Base-by-base conservation (phyloP, 495 filamentous ascomycete genomes). In the Lasiosphaeris hirsuta region DNA sequence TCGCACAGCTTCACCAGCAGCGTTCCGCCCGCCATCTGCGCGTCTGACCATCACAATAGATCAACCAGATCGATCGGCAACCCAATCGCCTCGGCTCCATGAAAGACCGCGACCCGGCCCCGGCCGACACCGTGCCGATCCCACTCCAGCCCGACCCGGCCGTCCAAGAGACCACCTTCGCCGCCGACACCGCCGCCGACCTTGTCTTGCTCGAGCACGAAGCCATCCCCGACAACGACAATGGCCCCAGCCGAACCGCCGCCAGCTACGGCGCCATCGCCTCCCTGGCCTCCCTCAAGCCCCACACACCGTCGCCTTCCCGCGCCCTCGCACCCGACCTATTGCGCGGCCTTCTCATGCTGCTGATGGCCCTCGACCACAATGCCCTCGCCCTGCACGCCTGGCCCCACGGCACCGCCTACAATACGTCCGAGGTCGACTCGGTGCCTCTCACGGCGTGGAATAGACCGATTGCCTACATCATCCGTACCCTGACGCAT, bases 341-440 rank as follows among this genome's bases (percentile, higher is more conserved):
- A 3, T 67, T 71, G 0, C 64, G 70, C 37, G 70, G 70, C 37
- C 51, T 69, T 3, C 57, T 72, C 0, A 73, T 70, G 58, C 44
- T 60, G 8, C 43, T 73, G 13, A 69, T 71, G 69, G 64, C 70
- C 8, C 46, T 70, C 23, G 70, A 73, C 51, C 69, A 73, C 60
- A 62, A 61, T 48, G 40, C 57, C 23, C 44, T 72, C 42, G 56
- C 51, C 18, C 59, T 71, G 38, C 57, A 56, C 40, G 41, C 70
- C 1, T 73, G 67, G 67, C 57, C 54, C 10, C 69, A 73, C 37
- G 67, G 63, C 10, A 71, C 69, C 14, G 63, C 63, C 43, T 18
- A 61, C 13, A 54, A 60, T 9, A 53, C 23, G 23, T 30, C 53
- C 11, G 70, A 73, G 50, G 11, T 19, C 18, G 69, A 71, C 58